phyloP scores from a whole-genome alignment of 768 basidiomycete genomes.

The Fomitopsis serialis region DNA sequence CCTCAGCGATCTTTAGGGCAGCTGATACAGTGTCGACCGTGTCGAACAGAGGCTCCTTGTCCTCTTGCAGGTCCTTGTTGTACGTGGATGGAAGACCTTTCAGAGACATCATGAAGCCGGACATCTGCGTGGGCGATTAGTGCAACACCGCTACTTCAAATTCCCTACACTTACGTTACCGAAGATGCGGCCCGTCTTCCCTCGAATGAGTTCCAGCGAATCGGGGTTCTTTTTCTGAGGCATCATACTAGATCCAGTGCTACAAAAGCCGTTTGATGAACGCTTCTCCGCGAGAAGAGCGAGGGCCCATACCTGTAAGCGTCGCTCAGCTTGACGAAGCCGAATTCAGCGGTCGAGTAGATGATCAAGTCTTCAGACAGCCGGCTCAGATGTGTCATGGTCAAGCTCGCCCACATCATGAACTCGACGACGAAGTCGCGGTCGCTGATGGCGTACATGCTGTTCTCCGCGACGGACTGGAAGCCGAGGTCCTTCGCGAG shows the following conservation, averaged over 20 bases:
- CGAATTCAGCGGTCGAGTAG: constrained; percentile 96
- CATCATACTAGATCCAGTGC: constrained; percentile 99
- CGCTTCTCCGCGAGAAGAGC: neutral
- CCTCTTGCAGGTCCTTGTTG: constrained; percentile 99
- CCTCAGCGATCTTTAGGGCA: constrained; percentile 88
- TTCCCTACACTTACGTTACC: constrained; percentile 59
- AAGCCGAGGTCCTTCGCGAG: constrained; percentile 90
- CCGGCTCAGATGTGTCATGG: constrained; percentile 91
- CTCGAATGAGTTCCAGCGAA: constrained; percentile 90
- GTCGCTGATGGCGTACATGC: constrained; percentile 94
- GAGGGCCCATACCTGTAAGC: constrained; percentile 72
- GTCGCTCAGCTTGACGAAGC: constrained; percentile 92
- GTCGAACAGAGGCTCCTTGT: constrained; percentile 97
- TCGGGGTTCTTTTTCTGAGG: constrained; percentile 99
- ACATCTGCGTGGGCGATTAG: constrained; percentile 55
- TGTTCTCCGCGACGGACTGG: constrained; percentile 86
- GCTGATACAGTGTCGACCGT: constrained; percentile 85
- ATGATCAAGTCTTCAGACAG: constrained; percentile 95
- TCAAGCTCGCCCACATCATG: constrained; percentile 91
- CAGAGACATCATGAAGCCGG: constrained; percentile 95
- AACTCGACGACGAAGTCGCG: constrained; percentile 97
- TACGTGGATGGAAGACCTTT: constrained; percentile 98
- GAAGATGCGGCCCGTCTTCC: constrained; percentile 92
- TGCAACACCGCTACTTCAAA: neutral
- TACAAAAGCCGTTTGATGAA: constrained; percentile 24